Percentiles rank a stretch among this genome's conserved stretches.
Evolutionary conservation across 352 stramenopile species (phyloP).

Genomic region (Phytophthora pistaciae): DNA sequence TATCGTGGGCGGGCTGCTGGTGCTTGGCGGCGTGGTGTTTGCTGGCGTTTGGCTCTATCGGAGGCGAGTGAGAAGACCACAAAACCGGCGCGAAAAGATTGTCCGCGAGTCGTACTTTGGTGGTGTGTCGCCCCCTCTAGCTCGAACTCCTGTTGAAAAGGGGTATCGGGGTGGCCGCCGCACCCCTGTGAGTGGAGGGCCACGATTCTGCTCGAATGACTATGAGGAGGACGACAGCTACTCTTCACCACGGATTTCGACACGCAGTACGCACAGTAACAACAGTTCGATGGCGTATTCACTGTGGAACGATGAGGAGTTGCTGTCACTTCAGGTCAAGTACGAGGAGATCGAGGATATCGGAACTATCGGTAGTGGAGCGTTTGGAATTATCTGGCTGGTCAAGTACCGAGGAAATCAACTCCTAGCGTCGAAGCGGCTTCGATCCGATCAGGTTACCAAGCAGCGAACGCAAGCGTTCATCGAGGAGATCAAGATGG

Average conservation of each 20-base stretch:
- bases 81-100: slow-evolving; percentile 14
- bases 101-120: slow-evolving; percentile 46
- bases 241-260: slow-evolving; percentile 42
- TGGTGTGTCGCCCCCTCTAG: slow-evolving; percentile 41
- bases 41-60: slow-evolving; percentile 33
- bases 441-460: slow-evolving; percentile 54
- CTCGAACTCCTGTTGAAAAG: slow-evolving; percentile 29
- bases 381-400: slow-evolving; percentile 58
- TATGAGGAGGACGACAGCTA: slow-evolving; percentile 34
- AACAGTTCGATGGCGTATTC: slow-evolving; percentile 51
- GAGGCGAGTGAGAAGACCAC: slow-evolving; percentile 12
- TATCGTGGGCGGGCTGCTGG: slow-evolving; percentile 46
- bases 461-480: slow-evolving; percentile 56
- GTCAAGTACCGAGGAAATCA: slow-evolving; percentile 50
- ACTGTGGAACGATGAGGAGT: slow-evolving; percentile 64
- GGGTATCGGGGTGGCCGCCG: slow-evolving; percentile 35
- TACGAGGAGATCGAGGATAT: slow-evolving; percentile 64
- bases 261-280: slow-evolving; percentile 45
- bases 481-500: slow-evolving; percentile 78
- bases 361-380: slow-evolving; percentile 52
- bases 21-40: slow-evolving; percentile 34
- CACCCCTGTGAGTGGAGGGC: slow-evolving; percentile 33
- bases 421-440: slow-evolving; percentile 59
- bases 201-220: slow-evolving; percentile 21
- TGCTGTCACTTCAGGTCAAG: slow-evolving; percentile 56